Base-by-base conservation (phyloP, 176 grass and related monocot genomes). In the Zea luxurians region DNA sequence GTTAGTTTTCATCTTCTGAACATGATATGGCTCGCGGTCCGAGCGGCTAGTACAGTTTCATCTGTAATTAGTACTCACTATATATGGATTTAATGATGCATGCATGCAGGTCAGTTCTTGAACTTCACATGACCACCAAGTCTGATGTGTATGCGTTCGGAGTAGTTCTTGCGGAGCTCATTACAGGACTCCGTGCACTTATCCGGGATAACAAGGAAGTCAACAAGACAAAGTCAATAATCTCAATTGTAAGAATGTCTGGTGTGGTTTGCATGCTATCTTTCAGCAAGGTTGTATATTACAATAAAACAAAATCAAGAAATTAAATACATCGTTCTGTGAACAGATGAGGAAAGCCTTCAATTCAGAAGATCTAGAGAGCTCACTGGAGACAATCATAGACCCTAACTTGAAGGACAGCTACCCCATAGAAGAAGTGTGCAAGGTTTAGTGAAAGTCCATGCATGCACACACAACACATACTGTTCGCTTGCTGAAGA, bases 61-160 rank as follows among this genome's bases (percentile, higher is more conserved):
- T 2, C 35, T 80, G 20, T 87, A 27, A 0, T 27, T 27, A 61
- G 41, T 77, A 37, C 12, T 80, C 44, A 74, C 21, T 13, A 3
- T 27, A 27, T 12, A 12, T 8, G 18, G 40, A 82, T 10, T 48
- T 71, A 78, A 48, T 53, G 27, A 27, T 27, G 27, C 27, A 13
- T 13, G 27, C 27, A 27, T 71, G 34, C 84, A 93, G 91, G 68
- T 85, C 79, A 43, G 88, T 93, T 16, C 79, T 78, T 20, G 91
- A 88, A 80, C 85, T 93, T 78, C 88, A 93, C 53, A 88, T 88
- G 91, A 88, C 85, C 34, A 90, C 85, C 17, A 93, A 93, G 74
- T 73, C 88, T 34, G 88, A 93, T 44, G 87, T 93, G 8, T 90
- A 82, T 69, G 91, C 91, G 47, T 93, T 90, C 16, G 91, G 91